A percentile compares a stretch with the other conserved stretches of the same genome.
These are phyloP conservation scores for Lactarius deliciosus DNA, from an alignment of 768 basidiomycete species.

Conservation along the genomic window DNA sequence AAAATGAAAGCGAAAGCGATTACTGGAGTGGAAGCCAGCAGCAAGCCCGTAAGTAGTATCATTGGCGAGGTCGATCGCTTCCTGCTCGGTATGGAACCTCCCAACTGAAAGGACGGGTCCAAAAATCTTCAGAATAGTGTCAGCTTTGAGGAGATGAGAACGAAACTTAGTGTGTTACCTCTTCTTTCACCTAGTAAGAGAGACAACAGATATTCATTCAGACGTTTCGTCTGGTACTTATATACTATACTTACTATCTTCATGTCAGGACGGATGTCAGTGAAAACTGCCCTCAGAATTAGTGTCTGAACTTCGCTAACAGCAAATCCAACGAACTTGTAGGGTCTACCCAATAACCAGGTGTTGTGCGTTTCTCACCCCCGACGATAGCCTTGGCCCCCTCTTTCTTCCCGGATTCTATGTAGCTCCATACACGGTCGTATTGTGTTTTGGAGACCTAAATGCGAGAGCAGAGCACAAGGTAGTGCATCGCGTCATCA, in stretches of 20 bases:
- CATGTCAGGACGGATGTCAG: conserved; percentile 77
- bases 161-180: conserved; percentile 41
- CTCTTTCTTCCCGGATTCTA: conserved; percentile 79
- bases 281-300: conserved; percentile 60
- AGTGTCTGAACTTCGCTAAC: conserved; percentile 1
- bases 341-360: conserved; percentile 88
- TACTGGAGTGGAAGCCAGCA: conserved; percentile 87
- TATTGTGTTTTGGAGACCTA: conserved; percentile 84
- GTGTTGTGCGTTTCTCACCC: conserved; percentile 71
- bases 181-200: conserved; percentile 58
- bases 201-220: background rate
- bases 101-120: conserved; percentile 88
- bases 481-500: background rate
- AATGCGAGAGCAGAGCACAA: background rate
- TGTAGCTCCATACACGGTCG: conserved; percentile 84
- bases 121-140: conserved; percentile 63
- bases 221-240: conserved; percentile 5
- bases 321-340: conserved; percentile 57
- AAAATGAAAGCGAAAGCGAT: conserved; percentile 31
- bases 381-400: conserved; percentile 80
- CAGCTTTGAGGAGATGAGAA: background rate
- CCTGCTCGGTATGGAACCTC: conserved; percentile 82
- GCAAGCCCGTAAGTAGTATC: conserved; percentile 89
- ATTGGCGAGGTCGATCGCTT: conserved; percentile 83
- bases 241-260: conserved; percentile 62